phyloP scores from a whole-genome alignment of 371 early-diverging fungal species.

The Circinella umbellata region DNA sequence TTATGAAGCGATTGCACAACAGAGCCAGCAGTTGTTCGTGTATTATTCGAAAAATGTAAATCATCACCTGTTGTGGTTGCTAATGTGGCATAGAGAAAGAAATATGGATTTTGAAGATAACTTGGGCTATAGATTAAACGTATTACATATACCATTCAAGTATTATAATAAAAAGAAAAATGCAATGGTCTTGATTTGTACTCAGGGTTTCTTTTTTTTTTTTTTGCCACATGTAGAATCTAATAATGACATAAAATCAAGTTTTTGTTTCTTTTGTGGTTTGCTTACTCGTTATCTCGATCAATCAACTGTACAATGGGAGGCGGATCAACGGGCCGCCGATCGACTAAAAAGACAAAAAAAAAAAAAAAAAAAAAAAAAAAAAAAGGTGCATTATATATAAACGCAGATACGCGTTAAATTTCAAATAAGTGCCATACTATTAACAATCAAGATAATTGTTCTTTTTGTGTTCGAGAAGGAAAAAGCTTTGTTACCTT shows the following conservation, averaged over 20 bases:
- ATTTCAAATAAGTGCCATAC: too few relatives aligned
- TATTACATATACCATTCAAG: too few relatives aligned
- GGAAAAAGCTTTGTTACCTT: constrained; percentile 31
- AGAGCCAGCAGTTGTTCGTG: constrained; percentile 49
- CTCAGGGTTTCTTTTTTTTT: constrained; percentile 30
- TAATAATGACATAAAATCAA: neutral
- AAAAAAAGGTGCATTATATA: neutral
- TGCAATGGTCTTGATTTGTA: constrained; percentile 12
- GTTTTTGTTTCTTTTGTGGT: neutral
- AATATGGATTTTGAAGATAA: constrained; percentile 40
- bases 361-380: constrained; percentile 4
- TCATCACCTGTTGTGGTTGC: constrained; percentile 31
- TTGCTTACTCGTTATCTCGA: constrained; percentile 24
- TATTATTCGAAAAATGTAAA: constrained; percentile 34
- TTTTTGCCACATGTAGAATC: constrained; percentile 16
- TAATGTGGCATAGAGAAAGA: constrained; percentile 49
- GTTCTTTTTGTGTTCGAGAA: too few relatives aligned
- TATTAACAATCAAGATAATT: too few relatives aligned
- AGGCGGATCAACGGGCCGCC: constrained; percentile 41
- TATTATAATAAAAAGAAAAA: constrained; percentile 4
- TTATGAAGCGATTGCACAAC: constrained; percentile 54
- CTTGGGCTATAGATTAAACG: constrained; percentile 14
- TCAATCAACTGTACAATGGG: constrained; percentile 48
- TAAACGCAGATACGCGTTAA: constrained; percentile 1
- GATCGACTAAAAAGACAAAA: constrained; percentile 37